These are phyloP conservation scores for Erodium maritimum DNA, from an alignment of 345 rosid genomes.

Conservation along the genomic window DNA sequence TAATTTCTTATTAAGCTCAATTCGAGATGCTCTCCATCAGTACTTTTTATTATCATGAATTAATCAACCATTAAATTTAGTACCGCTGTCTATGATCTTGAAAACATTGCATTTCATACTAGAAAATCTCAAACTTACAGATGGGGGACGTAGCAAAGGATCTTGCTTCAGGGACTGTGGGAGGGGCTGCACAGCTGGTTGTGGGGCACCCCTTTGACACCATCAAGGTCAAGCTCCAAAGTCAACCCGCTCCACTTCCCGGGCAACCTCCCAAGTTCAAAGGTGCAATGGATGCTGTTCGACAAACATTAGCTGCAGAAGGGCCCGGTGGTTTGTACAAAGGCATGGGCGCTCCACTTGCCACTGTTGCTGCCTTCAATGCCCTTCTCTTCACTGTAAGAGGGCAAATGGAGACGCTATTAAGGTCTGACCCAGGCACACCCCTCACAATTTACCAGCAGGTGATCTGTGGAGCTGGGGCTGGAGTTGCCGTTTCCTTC, in stretches of 20 bases:
- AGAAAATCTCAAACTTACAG: slow-evolving; percentile 18
- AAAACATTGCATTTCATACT: too few relatives aligned
- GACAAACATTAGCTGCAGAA: slow-evolving; percentile 76
- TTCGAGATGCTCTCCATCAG: neutral
- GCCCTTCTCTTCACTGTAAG: slow-evolving; percentile 88
- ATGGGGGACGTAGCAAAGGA: slow-evolving; percentile 92
- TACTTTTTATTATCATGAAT: neutral
- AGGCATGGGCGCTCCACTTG: slow-evolving; percentile 99
- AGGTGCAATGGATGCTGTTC: slow-evolving; percentile 85
- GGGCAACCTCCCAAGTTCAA: slow-evolving; percentile 69
- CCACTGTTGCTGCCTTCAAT: slow-evolving; percentile 95
- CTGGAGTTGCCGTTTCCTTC: slow-evolving; percentile 91
- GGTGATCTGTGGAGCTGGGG: slow-evolving; percentile 71
- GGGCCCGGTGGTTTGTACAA: slow-evolving; percentile 89
- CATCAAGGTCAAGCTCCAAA: slow-evolving; percentile 97
- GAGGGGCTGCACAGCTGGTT: slow-evolving; percentile 88
- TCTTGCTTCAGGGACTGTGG: slow-evolving; percentile 78
- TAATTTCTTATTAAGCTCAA: neutral
- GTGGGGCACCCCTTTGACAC: slow-evolving; percentile 97
- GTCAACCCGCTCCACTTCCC: slow-evolving; percentile 74
- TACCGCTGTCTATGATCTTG: neutral
- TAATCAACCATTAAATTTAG: neutral
- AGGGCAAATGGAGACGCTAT: slow-evolving; percentile 79
- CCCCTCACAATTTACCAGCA: slow-evolving; percentile 76
- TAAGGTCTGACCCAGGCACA: slow-evolving; percentile 78